Conservation (phyloP, 495 filamentous ascomycete species). For the Xylaria sp. region DNA sequence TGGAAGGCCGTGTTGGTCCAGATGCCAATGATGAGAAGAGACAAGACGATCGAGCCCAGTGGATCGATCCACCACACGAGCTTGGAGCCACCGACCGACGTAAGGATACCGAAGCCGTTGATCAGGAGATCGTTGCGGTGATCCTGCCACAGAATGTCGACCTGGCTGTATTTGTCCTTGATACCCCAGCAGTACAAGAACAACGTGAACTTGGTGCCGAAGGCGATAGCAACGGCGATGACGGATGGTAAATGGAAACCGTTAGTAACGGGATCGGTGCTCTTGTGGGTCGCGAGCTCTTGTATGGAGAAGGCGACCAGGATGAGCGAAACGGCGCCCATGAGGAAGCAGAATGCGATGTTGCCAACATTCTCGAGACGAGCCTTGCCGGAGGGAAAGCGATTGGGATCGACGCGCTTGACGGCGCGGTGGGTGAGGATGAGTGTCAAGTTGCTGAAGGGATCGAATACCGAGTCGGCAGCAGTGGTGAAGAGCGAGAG, state of each 20-base stretch:
- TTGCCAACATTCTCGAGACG: constrained; percentile 96
- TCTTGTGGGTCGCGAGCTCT: constrained; percentile 63
- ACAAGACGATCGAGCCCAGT: constrained; percentile 86
- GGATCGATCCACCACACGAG: constrained; percentile 96
- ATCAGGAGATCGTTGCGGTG: constrained; percentile 89
- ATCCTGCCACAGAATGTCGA: constrained; percentile 92
- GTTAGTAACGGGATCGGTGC: constrained; percentile 52
- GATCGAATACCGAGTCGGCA: constrained; percentile 97
- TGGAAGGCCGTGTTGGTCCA: constrained; percentile 87
- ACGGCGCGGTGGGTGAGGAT: constrained; percentile 90
- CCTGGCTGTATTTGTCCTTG: constrained; percentile 83
- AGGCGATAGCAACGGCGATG: constrained; percentile 85
- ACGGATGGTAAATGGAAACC: constrained; percentile 84
- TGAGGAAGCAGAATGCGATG: constrained; percentile 96
- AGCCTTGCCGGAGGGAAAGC: constrained; percentile 93
- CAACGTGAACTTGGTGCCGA: constrained; percentile 79
- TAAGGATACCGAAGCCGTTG: constrained; percentile 91
- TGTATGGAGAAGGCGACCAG: constrained; percentile 85
- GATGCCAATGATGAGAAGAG: constrained; percentile 72
- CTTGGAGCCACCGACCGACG: constrained; percentile 84
- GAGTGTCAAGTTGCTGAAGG: constrained; percentile 86
- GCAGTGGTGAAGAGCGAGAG: constrained; percentile 97
- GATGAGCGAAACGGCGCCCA: constrained; percentile 89
- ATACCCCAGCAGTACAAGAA: constrained; percentile 94
- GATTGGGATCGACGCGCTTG: constrained; percentile 82